Conservation (phyloP, 2,329 filamentous ascomycete genomes). For the Botrytis paeoniae region DNA sequence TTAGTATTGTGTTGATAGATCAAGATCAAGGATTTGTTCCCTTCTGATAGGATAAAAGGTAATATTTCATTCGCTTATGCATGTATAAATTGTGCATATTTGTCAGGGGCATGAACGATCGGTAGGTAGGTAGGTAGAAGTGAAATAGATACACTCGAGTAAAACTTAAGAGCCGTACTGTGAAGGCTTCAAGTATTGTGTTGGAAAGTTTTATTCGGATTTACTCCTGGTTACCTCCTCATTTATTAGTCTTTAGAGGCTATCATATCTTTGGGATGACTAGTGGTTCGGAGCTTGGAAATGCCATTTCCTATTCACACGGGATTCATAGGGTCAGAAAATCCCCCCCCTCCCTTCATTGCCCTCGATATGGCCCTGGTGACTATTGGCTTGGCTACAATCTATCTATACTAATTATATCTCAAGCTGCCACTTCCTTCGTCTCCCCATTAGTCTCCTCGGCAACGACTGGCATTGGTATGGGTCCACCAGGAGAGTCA, state of each 20-base stretch:
- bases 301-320: background rate
- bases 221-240: background rate
- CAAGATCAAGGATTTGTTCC: background rate
- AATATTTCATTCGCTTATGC: slow-evolving; percentile 14
- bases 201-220: background rate
- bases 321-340: background rate
- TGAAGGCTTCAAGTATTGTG: background rate
- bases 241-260: background rate
- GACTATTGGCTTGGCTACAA: background rate
- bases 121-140: background rate
- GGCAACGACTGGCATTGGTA: slow-evolving; percentile 42
- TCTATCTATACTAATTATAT: background rate
- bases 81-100: slow-evolving; percentile 6
- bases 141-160: background rate
- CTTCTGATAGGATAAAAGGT: background rate
- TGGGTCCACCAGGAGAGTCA: slow-evolving; percentile 70
- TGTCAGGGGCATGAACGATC: slow-evolving; percentile 4
- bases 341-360: background rate
- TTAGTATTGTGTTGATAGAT: background rate
- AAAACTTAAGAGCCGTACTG: background rate
- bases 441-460: slow-evolving; percentile 25
- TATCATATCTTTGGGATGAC: background rate
- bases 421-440: slow-evolving; percentile 12
- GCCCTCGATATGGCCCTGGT: background rate
- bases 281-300: background rate